Evolutionary conservation across 768 basidiomycete genomes (phyloP).

Genomic region (Nidula microcarpa): DNA sequence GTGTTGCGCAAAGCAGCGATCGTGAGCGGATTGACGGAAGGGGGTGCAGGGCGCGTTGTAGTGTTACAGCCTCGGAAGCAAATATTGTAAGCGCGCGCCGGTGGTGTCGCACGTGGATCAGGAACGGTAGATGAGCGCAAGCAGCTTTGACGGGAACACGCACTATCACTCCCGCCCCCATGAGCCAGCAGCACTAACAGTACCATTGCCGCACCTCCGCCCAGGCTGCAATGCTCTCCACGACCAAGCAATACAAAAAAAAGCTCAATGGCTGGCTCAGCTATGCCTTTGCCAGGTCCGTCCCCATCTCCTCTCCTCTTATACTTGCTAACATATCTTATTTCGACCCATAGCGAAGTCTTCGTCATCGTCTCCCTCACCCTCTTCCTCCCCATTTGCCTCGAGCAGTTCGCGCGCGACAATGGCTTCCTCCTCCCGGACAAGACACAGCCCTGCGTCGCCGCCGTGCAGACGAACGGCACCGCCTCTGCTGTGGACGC

Average conservation of each 20-base stretch:
- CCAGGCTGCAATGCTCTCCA: neutral
- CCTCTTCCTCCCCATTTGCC: slow-evolving; percentile 77
- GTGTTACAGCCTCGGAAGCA: too few species aligned
- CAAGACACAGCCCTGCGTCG: slow-evolving; percentile 52
- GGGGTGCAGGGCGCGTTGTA: too few species aligned
- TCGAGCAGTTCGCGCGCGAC: slow-evolving; percentile 88
- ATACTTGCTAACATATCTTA: neutral
- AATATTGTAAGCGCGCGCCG: too few species aligned
- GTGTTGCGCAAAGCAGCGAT: too few species aligned
- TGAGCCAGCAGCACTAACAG: too few species aligned
- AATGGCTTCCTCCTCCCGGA: slow-evolving; percentile 80
- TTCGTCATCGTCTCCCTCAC: slow-evolving; percentile 81
- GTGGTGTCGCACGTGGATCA: too few species aligned
- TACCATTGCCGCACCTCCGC: too few species aligned
- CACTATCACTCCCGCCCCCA: too few species aligned
- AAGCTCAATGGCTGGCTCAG: slow-evolving; percentile 74
- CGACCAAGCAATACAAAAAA: slow-evolving; percentile 25
- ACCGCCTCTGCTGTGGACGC: slow-evolving; percentile 5
- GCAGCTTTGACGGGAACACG: too few species aligned
- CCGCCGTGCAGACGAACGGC: slow-evolving; percentile 10
- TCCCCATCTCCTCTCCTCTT: neutral
- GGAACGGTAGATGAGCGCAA: too few species aligned
- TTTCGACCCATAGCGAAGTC: slow-evolving; percentile 52
- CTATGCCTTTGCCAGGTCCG: slow-evolving; percentile 81
- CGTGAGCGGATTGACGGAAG: too few species aligned